These are phyloP conservation scores for Pezicula neosporulosa DNA, from an alignment of 2,329 filamentous ascomycete species.

Conservation along the genomic window DNA sequence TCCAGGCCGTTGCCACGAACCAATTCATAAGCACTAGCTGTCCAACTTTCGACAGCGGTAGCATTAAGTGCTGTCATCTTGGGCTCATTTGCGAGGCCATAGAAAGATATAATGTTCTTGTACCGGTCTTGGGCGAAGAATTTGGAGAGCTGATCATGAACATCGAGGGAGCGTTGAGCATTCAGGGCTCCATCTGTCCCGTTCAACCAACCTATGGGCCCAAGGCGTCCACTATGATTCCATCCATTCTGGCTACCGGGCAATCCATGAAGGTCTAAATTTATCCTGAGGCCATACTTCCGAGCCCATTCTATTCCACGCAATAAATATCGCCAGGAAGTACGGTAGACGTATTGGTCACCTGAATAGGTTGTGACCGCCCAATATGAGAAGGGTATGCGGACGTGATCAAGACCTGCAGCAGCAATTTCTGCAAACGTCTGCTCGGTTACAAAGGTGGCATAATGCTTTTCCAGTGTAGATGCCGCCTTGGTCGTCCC, in stretches of 20 bases:
- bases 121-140: slow-evolving; percentile 96
- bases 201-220: slow-evolving; percentile 81
- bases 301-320: slow-evolving; percentile 91
- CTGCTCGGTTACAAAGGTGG: slow-evolving; percentile 78
- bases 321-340: slow-evolving; percentile 90
- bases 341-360: slow-evolving; percentile 84
- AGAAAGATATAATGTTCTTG: slow-evolving; percentile 86
- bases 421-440: slow-evolving; percentile 81
- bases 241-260: slow-evolving; percentile 96
- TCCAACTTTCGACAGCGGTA: slow-evolving; percentile 74
- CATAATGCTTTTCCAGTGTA: slow-evolving; percentile 87
- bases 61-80: slow-evolving; percentile 72
- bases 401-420: slow-evolving; percentile 93
- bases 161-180: slow-evolving; percentile 75
- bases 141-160: slow-evolving; percentile 80
- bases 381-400: slow-evolving; percentile 96
- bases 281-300: slow-evolving; percentile 87
- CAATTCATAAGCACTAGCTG: slow-evolving; percentile 64
- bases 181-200: slow-evolving; percentile 81
- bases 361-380: slow-evolving; percentile 78
- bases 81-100: slow-evolving; percentile 93
- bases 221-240: slow-evolving; percentile 90
- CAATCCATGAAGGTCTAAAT: slow-evolving; percentile 87
- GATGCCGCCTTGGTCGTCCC: slow-evolving; percentile 60
- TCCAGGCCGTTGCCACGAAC: slow-evolving; percentile 75